A percentile compares a stretch with the other conserved stretches of the same genome.
phyloP scores from a whole-genome alignment of 441 rosid species.

The Flueggea neowawraea region DNA sequence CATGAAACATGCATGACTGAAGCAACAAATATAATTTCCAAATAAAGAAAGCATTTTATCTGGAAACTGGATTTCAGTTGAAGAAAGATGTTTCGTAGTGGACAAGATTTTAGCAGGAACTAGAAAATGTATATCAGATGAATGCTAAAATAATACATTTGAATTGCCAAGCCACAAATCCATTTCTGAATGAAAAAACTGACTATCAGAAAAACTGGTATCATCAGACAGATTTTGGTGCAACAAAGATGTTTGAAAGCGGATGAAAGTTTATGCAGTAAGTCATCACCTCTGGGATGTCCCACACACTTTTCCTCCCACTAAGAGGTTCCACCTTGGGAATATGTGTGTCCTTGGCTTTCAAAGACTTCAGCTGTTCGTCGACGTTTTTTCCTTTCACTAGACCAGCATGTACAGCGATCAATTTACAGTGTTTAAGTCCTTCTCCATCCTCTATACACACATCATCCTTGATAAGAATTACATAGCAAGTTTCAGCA shows the following conservation, averaged over 20 bases:
- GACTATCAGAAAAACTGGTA: too few relatives aligned
- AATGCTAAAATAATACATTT: too few relatives aligned
- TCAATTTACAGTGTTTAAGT: conserved; percentile 54
- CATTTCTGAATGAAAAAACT: too few relatives aligned
- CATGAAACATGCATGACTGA: background rate
- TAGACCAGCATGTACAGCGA: conserved; percentile 82
- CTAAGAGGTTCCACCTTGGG: conserved; percentile 58
- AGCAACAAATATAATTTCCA: too few relatives aligned
- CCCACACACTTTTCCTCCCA: conserved; percentile 75
- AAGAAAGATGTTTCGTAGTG: too few relatives aligned
- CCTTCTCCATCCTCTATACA: conserved; percentile 48
- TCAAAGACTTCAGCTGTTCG: conserved; percentile 56
- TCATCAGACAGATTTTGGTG: too few relatives aligned
- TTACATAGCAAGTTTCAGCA: conserved; percentile 1
- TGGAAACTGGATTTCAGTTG: too few relatives aligned
- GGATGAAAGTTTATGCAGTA: background rate
- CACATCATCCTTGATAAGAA: conserved; percentile 56
- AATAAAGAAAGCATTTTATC: too few relatives aligned
- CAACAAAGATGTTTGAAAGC: too few relatives aligned
- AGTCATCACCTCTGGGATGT: conserved; percentile 64
- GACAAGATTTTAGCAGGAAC: too few relatives aligned
- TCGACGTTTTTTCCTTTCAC: conserved; percentile 50
- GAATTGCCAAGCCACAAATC: too few relatives aligned
- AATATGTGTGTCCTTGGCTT: conserved; percentile 54
- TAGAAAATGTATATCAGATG: too few relatives aligned